phyloP scores from a whole-genome alignment of 129 eudicot genomes.

The Chrysanthemum makinoi region DNA sequence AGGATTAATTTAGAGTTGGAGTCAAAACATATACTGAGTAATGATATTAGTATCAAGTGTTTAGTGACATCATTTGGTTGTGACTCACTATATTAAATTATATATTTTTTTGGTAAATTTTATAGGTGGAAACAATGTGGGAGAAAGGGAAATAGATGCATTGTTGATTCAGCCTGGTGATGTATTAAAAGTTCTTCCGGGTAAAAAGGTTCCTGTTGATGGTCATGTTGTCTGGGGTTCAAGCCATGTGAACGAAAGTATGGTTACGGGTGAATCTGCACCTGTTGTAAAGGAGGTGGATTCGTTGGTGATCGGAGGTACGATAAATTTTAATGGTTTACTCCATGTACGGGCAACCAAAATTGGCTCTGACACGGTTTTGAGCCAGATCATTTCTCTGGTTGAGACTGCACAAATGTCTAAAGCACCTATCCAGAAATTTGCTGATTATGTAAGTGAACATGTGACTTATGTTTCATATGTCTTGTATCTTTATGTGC shows the following conservation, averaged over 20 bases:
- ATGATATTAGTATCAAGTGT: not conserved
- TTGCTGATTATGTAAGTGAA: constrained; percentile 83
- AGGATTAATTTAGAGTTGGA: not conserved
- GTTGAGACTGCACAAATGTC: constrained; percentile 99
- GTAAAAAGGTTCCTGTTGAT: constrained; percentile 88
- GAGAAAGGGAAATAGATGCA: constrained; percentile 95
- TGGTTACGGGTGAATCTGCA: constrained; percentile 98
- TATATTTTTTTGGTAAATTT: not conserved
- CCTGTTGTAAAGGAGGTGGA: constrained; percentile 78
- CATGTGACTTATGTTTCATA: not conserved
- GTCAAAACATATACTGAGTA: no score
- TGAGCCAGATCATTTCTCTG: constrained; percentile 90
- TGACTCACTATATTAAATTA: not conserved
- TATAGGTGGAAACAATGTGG: constrained; percentile 70
- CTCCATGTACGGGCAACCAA: constrained; percentile 84
- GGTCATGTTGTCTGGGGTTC: constrained; percentile 91
- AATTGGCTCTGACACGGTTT: constrained; percentile 88
- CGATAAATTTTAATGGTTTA: constrained; percentile 84
- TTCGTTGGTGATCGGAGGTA: constrained; percentile 83
- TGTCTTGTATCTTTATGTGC: not conserved
- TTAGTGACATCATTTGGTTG: constrained; percentile 8
- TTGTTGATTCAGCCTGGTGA: constrained; percentile 92
- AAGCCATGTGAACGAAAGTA: constrained; percentile 92
- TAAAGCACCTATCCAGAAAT: constrained; percentile 97
- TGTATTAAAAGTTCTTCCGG: constrained; percentile 82